phyloP scores from a whole-genome alignment of 164 flowering plant species.

The Magnolia kwangsiensis region DNA sequence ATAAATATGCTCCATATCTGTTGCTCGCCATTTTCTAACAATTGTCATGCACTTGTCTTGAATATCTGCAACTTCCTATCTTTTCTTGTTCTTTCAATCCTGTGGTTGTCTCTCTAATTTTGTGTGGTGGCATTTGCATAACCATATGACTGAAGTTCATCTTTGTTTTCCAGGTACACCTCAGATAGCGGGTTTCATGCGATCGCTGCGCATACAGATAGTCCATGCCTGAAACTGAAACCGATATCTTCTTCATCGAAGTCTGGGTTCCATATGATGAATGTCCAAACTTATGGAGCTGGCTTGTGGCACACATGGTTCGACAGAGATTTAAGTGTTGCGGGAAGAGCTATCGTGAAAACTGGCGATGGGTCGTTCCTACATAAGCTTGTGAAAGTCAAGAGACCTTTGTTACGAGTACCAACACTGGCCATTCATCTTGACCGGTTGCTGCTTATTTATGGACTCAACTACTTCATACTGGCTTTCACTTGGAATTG shows the following conservation, averaged over 20 bases:
- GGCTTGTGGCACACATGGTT: conserved; percentile 99
- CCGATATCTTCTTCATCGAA: conserved; percentile 82
- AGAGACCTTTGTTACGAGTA: conserved; percentile 74
- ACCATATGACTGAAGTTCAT: not conserved
- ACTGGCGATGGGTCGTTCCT: conserved; percentile 59
- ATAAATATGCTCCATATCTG: not conserved
- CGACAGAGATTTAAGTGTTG: conserved; percentile 84
- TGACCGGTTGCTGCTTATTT: conserved; percentile 50
- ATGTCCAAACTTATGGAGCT: conserved; percentile 93
- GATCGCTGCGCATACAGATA: conserved; percentile 95
- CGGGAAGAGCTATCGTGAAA: conserved; percentile 83
- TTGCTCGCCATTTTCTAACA: not conserved
- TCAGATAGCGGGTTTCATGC: conserved; percentile 81
- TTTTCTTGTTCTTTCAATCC: not conserved
- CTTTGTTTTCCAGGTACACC: conserved; percentile 50
- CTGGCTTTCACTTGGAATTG: not conserved
- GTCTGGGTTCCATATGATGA: conserved; percentile 76
- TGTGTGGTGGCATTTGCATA: not conserved
- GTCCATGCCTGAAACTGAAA: conserved; percentile 88
- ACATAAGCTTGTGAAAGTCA: conserved; percentile 91
- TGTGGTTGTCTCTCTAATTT: not conserved
- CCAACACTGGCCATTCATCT: conserved; percentile 96
- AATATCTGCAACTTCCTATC: not conserved
- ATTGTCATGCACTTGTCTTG: not conserved
- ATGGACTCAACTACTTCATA: not conserved